Evolutionary conservation across 306 rosid genomes (phyloP).

Genomic region (Gastrolobium bilobum): DNA sequence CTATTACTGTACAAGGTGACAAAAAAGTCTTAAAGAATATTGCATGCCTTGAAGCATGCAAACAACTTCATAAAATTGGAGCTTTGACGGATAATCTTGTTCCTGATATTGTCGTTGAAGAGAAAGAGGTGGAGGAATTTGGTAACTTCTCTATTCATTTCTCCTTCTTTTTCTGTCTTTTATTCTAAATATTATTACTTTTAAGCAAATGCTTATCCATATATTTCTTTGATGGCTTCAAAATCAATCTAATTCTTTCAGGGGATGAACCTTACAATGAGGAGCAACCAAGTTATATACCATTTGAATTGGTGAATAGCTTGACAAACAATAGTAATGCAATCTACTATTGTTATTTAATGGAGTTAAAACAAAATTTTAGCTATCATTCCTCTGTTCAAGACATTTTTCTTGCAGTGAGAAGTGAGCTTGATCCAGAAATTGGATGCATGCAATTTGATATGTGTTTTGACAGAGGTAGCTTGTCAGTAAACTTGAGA

Average conservation of each 20-base stretch:
- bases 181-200: constrained; percentile 25
- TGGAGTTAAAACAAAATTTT: constrained; percentile 71
- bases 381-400: constrained; percentile 56
- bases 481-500: constrained; percentile 55
- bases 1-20: constrained; percentile 62
- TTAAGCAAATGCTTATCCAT: constrained; percentile 9
- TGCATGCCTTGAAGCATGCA: constrained; percentile 95
- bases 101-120: constrained; percentile 71
- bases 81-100: constrained; percentile 87
- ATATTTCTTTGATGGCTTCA: constrained; percentile 5
- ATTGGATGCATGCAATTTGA: constrained; percentile 59
- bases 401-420: constrained; percentile 67
- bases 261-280: constrained; percentile 64
- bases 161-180: neutral
- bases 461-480: constrained; percentile 63
- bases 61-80: constrained; percentile 80
- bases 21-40: constrained; percentile 61
- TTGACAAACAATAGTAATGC: constrained; percentile 40
- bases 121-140: constrained; percentile 56
- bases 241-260: constrained; percentile 48
- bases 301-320: constrained; percentile 64
- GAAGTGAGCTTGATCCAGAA: constrained; percentile 66
- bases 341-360: constrained; percentile 72
- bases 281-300: constrained; percentile 69
- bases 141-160: constrained; percentile 59